Evolutionary conservation across 2,329 filamentous ascomycete species (phyloP).

Genomic region (Paraphoma sp.): DNA sequence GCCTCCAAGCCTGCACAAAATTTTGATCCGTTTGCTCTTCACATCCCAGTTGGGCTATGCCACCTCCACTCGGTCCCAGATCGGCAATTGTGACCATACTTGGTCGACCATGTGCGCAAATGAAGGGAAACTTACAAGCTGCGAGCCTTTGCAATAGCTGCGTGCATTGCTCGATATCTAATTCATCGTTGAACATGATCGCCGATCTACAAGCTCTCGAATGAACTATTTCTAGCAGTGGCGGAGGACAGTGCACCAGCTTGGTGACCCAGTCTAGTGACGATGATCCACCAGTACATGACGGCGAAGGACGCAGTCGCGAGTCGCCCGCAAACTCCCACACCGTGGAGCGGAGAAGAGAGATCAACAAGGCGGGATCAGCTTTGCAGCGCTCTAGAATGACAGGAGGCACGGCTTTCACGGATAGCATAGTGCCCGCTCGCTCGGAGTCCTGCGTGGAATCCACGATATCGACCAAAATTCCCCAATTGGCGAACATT

Average conservation of each 20-base stretch:
- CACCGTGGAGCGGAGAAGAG: slow-evolving; percentile 75
- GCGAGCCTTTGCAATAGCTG: slow-evolving; percentile 65
- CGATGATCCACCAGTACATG: neutral
- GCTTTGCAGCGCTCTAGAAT: slow-evolving; percentile 78
- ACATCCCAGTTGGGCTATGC: neutral
- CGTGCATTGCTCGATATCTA: slow-evolving; percentile 65
- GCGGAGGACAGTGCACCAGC: slow-evolving; percentile 74
- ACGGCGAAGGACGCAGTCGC: slow-evolving; percentile 3
- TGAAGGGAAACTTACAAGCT: slow-evolving; percentile 75
- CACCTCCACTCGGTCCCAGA: slow-evolving; percentile 12
- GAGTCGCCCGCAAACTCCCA: slow-evolving; percentile 62
- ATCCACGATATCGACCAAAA: slow-evolving; percentile 65
- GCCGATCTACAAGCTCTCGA: slow-evolving; percentile 79
- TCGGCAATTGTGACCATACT: slow-evolving; percentile 57
- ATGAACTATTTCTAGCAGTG: slow-evolving; percentile 77
- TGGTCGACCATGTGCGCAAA: slow-evolving; percentile 77
- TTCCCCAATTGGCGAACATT: slow-evolving; percentile 77
- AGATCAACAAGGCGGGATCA: slow-evolving; percentile 74
- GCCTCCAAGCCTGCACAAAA: slow-evolving; percentile 12
- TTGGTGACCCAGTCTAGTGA: slow-evolving; percentile 62
- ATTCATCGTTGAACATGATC: slow-evolving; percentile 83
- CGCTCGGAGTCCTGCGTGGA: neutral
- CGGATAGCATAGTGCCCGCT: slow-evolving; percentile 30
- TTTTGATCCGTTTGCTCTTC: neutral
- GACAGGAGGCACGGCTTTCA: slow-evolving; percentile 70